A percentile compares a stretch with the other conserved stretches of the same genome.
These are phyloP conservation scores for Cucurbita ficifolia DNA, from an alignment of 306 rosid species.

Conservation along the genomic window DNA sequence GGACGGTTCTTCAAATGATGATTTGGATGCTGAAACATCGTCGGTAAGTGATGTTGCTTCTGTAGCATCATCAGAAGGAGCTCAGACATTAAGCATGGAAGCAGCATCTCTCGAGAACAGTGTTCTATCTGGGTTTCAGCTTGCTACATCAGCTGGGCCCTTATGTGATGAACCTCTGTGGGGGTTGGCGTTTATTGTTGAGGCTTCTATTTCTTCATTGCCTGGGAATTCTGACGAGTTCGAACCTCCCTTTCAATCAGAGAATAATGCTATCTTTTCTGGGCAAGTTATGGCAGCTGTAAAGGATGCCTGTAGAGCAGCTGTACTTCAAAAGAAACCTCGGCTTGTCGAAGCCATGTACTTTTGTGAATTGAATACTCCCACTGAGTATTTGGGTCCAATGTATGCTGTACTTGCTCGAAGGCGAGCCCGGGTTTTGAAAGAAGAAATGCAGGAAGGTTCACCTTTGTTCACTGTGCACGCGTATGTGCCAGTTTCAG, in stretches of 20 bases:
- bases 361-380: conserved; percentile 74
- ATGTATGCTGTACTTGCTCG: conserved; percentile 90
- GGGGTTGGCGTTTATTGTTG: conserved; percentile 80
- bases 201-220: conserved; percentile 42
- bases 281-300: conserved; percentile 79
- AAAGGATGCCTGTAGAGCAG: conserved; percentile 78
- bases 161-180: conserved; percentile 87
- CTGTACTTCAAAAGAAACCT: conserved; percentile 65
- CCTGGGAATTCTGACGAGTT: conserved; percentile 33
- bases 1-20: conserved; percentile 16
- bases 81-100: conserved; percentile 28
- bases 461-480: conserved; percentile 88
- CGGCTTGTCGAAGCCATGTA: conserved; percentile 91
- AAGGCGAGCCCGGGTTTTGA: conserved; percentile 59
- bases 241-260: conserved; percentile 38
- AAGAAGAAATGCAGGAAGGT: conserved; percentile 96
- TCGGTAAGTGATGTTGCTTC: conserved; percentile 4
- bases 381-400: conserved; percentile 58
- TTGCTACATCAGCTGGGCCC: conserved; percentile 88
- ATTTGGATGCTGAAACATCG: conserved; percentile 6
- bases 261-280: conserved; percentile 53
- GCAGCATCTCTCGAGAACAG: conserved; percentile 64
- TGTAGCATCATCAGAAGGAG: conserved; percentile 24
- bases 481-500: conserved; percentile 76
- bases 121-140: conserved; percentile 62